These are phyloP conservation scores for Trichomonascus vanleenenianus DNA, from an alignment of 805 yeast species.

Conservation along the genomic window DNA sequence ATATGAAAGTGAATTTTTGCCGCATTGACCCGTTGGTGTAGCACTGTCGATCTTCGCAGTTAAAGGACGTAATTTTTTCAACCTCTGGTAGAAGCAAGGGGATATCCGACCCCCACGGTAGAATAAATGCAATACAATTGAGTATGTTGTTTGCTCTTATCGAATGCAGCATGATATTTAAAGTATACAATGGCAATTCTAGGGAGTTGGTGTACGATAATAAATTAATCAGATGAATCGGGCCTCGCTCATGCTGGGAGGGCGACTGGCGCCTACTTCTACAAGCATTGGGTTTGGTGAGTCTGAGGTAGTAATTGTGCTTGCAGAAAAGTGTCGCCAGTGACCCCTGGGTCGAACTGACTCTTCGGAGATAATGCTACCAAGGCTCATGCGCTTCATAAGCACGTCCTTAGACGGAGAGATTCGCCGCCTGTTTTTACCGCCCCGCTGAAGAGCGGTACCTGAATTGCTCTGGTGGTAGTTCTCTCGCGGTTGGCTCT, in stretches of 20 bases:
- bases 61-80: too few relatives aligned
- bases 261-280: conserved; percentile 3
- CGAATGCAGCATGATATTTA: too few relatives aligned
- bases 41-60: too few relatives aligned
- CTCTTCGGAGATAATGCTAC: background rate
- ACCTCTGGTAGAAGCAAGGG: too few relatives aligned
- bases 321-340: background rate
- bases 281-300: background rate
- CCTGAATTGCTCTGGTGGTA: conserved; percentile 1
- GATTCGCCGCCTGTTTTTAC: conserved; percentile 10
- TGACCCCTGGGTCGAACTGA: background rate
- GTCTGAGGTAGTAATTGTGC: background rate
- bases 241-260: background rate
- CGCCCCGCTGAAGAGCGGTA: conserved; percentile 7
- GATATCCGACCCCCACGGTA: too few relatives aligned
- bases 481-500: background rate
- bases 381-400: background rate
- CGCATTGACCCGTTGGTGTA: too few relatives aligned
- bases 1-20: too few relatives aligned
- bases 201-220: too few relatives aligned
- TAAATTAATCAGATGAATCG: conserved; percentile 1
- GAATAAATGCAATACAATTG: background rate
- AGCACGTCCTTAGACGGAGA: background rate
- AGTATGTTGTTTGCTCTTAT: background rate
- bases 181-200: too few relatives aligned